Evolutionary conservation across 768 basidiomycete species (phyloP).

Genomic region (Scleroderma bovista): DNA sequence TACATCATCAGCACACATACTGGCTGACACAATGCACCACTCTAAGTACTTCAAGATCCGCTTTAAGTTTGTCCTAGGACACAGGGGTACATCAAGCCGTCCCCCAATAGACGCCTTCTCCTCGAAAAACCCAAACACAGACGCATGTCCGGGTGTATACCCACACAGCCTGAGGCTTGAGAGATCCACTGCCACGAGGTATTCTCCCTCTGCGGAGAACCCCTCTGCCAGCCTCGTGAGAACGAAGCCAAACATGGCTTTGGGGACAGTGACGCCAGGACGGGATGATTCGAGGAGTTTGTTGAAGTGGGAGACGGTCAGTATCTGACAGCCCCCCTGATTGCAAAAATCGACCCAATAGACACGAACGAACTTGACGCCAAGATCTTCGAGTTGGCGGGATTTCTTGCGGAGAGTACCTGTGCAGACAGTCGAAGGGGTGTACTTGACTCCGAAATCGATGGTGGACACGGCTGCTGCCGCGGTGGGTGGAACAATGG

Average conservation of each 20-base stretch:
- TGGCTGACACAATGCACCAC: slow-evolving; percentile 18
- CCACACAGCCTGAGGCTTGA: slow-evolving; percentile 42
- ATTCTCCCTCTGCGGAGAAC: slow-evolving; percentile 48
- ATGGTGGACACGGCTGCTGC: no score
- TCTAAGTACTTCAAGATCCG: slow-evolving; percentile 26
- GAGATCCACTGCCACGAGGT: slow-evolving; percentile 52
- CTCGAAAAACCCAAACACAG: slow-evolving; percentile 54
- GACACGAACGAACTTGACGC: no score
- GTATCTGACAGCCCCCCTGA: not conserved
- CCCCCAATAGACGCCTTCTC: not conserved
- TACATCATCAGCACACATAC: slow-evolving; percentile 32
- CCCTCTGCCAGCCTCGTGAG: slow-evolving; percentile 39
- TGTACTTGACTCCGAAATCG: no score
- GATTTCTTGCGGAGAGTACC: no score
- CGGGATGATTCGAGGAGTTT: no score
- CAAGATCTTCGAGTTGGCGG: no score
- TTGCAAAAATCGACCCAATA: not conserved
- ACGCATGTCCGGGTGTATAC: slow-evolving; percentile 51
- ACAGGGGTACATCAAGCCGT: slow-evolving; percentile 37
- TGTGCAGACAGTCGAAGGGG: no score
- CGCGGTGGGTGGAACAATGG: no score
- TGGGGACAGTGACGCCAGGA: not conserved
- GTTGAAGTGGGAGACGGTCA: not conserved
- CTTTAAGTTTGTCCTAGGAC: slow-evolving; percentile 48
- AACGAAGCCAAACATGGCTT: slow-evolving; percentile 38